Base-by-base conservation (phyloP, 805 yeast species). In the Ogataea henricii region DNA sequence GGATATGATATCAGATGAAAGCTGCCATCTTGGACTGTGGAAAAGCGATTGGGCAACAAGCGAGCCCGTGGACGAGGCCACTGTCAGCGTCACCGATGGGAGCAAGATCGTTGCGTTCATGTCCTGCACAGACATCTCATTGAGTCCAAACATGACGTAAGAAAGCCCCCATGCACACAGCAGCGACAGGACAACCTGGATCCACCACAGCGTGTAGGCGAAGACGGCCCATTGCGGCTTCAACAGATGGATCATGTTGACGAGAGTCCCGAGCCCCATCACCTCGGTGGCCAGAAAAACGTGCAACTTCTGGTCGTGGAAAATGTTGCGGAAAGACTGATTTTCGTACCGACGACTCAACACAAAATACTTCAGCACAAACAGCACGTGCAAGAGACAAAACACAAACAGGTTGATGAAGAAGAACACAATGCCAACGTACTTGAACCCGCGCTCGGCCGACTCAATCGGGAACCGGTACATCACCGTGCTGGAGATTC, bases 31-130 rank as follows among this genome's bases (percentile, higher is more conserved):
- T 2, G 55, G 52, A 16, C 45, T 20, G 14, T 48, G 37, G 38
- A 40, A 37, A 32, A 82, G 69, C 41, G 65, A 65, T 12, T 62
- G 59, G 33, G 68, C 72, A 16, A 89, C 70, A 0, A 78, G 49
- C 1, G 82, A 81, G 3, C 95, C 94, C n/a, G 81, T 70, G 0
- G 95, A 78, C 0, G 90, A 74, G 3, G 82, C 79, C 47, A 90
- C 96, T 1, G 89, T 87, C 23, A 87, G 66, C 0, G 96, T 78
- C 16, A 90, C 92, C n/a, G 87, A 76, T 0, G 95, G 94, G 43
- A 90, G 68, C 18, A 90, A 63, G 3, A 86, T 64, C 2, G 84
- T 74, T 20, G 88, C 77, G 55, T 78, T 78, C 40, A 89, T 59
- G 21, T 71, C 63, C 5, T 69, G 66, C 0, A 64, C 54, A n/a